phyloP scores from a whole-genome alignment of 2,329 filamentous ascomycete species.

The Emydomyces testavorans region DNA sequence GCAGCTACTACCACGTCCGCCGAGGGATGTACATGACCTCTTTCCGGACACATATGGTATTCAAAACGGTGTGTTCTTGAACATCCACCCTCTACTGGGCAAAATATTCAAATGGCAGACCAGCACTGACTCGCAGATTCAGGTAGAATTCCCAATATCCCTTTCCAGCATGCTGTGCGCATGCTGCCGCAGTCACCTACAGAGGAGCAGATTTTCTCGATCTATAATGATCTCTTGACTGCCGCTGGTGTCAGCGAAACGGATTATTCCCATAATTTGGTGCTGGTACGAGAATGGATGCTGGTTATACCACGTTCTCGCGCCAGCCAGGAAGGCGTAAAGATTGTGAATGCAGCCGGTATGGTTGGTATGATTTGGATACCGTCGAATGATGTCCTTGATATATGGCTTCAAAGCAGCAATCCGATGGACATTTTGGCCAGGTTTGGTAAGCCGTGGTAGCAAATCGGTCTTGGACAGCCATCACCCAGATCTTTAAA shows the following conservation, averaged over 20 bases:
- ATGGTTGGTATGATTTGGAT: conserved; percentile 36
- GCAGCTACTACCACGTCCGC: conserved; percentile 15
- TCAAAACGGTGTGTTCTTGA: conserved; percentile 8
- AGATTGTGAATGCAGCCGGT: conserved; percentile 21
- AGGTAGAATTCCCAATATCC: conserved; percentile 15
- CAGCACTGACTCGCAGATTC: not conserved
- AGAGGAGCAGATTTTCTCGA: conserved; percentile 7
- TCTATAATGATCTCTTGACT: conserved; percentile 12
- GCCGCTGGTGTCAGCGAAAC: conserved; percentile 10
- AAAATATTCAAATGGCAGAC: not conserved
- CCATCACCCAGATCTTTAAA: no score
- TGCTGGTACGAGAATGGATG: conserved; percentile 35
- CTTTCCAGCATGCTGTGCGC: conserved; percentile 12
- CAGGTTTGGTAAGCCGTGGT: conserved; percentile 25
- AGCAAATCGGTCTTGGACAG: not conserved
- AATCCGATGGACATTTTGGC: conserved; percentile 29
- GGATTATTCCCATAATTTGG: conserved; percentile 34
- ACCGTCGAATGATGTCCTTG: conserved; percentile 24
- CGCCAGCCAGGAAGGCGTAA: conserved; percentile 20
- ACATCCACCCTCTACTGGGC: not conserved
- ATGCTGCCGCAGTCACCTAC: not conserved
- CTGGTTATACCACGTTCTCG: conserved; percentile 38
- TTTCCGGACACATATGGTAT: conserved; percentile 17
- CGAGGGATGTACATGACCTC: conserved; percentile 13
- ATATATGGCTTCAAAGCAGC: conserved; percentile 27